Conservation (phyloP, 352 stramenopile species). For the Globisporangium heterothallicum region DNA sequence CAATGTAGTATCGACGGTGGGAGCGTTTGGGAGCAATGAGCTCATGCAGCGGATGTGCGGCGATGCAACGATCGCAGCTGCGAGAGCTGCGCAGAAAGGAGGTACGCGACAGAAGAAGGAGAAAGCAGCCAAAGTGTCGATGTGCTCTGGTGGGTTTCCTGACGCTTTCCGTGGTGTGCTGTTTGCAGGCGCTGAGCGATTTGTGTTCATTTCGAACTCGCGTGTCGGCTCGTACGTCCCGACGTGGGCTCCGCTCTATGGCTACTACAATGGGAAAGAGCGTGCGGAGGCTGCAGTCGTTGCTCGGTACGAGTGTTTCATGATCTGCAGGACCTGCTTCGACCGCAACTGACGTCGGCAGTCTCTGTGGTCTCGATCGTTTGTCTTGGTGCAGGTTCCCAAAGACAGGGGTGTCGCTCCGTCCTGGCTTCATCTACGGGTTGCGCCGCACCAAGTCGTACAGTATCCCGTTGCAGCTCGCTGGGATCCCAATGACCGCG, state of each 20-base stretch:
- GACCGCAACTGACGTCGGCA: too few species aligned
- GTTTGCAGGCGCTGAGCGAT: conserved; percentile 47
- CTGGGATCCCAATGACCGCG: conserved; percentile 65
- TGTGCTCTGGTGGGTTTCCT: not conserved
- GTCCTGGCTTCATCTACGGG: conserved; percentile 89
- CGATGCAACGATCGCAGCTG: conserved; percentile 80
- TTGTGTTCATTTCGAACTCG: conserved; percentile 92
- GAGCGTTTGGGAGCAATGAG: conserved; percentile 83
- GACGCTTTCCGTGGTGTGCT: too few species aligned
- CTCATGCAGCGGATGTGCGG: conserved; percentile 89
- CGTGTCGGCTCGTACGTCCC: conserved; percentile 75
- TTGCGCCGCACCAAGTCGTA: conserved; percentile 57
- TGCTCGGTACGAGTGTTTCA: conserved; percentile 29
- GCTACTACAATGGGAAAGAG: conserved; percentile 90
- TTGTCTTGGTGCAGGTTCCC: conserved; percentile 43
- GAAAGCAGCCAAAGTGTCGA: not conserved
- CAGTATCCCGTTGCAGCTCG: conserved; percentile 69
- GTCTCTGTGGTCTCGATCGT: not conserved
- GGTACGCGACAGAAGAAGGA: conserved; percentile 12
- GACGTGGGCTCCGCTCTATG: conserved; percentile 71
- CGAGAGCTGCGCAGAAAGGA: conserved; percentile 64
- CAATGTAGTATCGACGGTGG: conserved; percentile 75
- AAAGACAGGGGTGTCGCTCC: conserved; percentile 67
- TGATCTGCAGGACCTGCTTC: not conserved
- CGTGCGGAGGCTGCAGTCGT: conserved; percentile 73